Conservation (phyloP, 176 grass and related monocot species). For the Eremochloa ophiuroides region DNA sequence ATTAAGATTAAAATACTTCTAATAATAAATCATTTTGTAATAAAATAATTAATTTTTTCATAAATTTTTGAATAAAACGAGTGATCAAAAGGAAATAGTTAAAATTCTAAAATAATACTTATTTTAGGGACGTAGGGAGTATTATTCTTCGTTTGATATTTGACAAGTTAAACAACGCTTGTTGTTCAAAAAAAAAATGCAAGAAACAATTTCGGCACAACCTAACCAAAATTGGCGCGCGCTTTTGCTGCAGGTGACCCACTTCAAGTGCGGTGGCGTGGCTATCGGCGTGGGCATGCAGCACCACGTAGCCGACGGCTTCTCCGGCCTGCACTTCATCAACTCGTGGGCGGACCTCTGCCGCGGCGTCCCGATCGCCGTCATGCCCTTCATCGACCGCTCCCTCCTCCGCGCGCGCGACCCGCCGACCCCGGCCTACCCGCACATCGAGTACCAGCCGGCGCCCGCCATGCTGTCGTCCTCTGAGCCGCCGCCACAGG, state of each 20-base stretch:
- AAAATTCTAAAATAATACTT: too few relatives aligned
- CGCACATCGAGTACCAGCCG: constrained; percentile 85
- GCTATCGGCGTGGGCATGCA: constrained; percentile 88
- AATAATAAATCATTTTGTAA: too few relatives aligned
- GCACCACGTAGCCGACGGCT: constrained; percentile 88
- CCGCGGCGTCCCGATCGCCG: constrained; percentile 52
- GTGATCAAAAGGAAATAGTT: too few relatives aligned
- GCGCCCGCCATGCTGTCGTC: constrained; percentile 60
- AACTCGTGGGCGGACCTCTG: constrained; percentile 88
- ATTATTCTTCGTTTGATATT: neutral
- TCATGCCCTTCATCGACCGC: constrained; percentile 77
- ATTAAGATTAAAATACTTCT: too few relatives aligned
- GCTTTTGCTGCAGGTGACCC: constrained; percentile 65
- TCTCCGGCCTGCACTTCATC: constrained; percentile 90
- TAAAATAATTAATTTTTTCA: too few relatives aligned
- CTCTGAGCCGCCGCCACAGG: constrained; percentile 27
- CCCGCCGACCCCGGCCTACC: constrained; percentile 46
- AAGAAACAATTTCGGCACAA: neutral
- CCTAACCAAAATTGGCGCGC: neutral
- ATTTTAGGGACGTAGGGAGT: too few relatives aligned
- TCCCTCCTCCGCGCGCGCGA: constrained; percentile 70
- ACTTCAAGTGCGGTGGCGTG: constrained; percentile 88
- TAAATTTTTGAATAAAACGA: too few relatives aligned
- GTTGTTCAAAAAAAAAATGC: neutral
- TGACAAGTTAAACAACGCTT: neutral